Conservation (phyloP, 768 basidiomycete species). For the Tephrocybe sp. region DNA sequence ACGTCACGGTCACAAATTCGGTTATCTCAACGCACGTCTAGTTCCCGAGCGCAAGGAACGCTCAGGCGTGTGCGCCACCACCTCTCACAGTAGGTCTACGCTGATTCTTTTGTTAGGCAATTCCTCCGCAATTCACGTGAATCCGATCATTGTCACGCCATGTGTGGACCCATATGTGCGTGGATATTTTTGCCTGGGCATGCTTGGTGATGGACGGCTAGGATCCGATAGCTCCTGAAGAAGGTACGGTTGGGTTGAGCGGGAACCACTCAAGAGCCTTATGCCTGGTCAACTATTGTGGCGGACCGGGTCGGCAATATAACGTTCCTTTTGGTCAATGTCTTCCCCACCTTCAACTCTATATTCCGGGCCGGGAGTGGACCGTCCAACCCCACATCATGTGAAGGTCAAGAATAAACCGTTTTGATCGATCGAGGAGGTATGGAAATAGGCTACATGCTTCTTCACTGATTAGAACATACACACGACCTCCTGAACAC, state of each 20-base stretch:
- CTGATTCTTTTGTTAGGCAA: not conserved
- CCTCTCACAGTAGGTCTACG: not conserved
- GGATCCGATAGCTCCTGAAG: conserved; percentile 9
- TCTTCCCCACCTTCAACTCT: not conserved
- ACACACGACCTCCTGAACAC: not conserved
- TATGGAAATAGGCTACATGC: conserved; percentile 32
- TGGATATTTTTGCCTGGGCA: not conserved
- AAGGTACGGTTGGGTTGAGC: not conserved
- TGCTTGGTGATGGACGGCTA: not conserved
- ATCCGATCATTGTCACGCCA: not conserved
- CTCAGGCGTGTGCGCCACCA: conserved; percentile 4
- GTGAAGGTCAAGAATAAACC: not conserved
- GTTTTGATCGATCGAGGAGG: conserved; percentile 26
- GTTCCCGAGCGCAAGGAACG: too few species aligned
- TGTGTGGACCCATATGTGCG: too few species aligned
- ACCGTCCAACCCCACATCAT: conserved; percentile 4
- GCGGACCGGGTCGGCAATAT: not conserved
- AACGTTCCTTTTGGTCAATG: not conserved
- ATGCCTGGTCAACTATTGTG: too few species aligned
- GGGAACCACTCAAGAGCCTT: too few species aligned
- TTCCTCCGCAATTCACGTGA: not conserved
- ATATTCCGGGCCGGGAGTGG: conserved; percentile 9
- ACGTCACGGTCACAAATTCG: conserved; percentile 9
- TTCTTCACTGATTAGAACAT: conserved; percentile 20
- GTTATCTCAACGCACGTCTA: too few species aligned